Conservation (phyloP, 2,329 filamentous ascomycete species). For the Arthrinium phaeospermum region DNA sequence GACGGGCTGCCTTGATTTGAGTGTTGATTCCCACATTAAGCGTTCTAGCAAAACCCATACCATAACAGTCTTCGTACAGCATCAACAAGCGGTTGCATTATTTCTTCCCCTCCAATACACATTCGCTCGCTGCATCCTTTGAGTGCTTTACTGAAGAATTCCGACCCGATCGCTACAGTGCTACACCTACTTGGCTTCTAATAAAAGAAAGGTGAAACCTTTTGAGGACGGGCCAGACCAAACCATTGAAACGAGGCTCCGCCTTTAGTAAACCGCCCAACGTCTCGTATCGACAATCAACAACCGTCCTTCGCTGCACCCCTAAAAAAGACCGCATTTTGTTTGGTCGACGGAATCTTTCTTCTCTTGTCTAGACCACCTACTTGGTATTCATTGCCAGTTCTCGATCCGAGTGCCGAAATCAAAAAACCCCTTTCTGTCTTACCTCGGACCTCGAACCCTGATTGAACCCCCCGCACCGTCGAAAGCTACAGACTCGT, state of each 20-base stretch:
- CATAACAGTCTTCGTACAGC: not conserved
- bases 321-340: conserved; percentile 1
- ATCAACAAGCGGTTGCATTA: not conserved
- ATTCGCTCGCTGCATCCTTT: not conserved
- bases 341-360: not conserved
- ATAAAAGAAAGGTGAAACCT: not conserved
- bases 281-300: conserved; percentile 15
- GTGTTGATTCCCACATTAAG: conserved; percentile 6
- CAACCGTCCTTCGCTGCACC: not conserved
- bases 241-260: conserved; percentile 21
- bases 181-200: not conserved
- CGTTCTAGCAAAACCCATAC: not conserved
- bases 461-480: not conserved
- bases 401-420: not conserved
- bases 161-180: not conserved
- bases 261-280: conserved; percentile 17
- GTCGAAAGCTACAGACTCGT: not conserved
- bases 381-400: not conserved
- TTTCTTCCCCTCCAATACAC: not conserved
- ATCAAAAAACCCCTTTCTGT: not conserved
- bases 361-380: not conserved
- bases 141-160: not conserved
- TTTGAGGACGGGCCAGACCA: conserved; percentile 12
- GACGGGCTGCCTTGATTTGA: conserved; percentile 10
- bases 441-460: conserved; percentile 11